Percentiles rank a stretch among this genome's conserved stretches.
phyloP scores from a whole-genome alignment of 2,329 filamentous ascomycete species.

The Capronia epimyces region DNA sequence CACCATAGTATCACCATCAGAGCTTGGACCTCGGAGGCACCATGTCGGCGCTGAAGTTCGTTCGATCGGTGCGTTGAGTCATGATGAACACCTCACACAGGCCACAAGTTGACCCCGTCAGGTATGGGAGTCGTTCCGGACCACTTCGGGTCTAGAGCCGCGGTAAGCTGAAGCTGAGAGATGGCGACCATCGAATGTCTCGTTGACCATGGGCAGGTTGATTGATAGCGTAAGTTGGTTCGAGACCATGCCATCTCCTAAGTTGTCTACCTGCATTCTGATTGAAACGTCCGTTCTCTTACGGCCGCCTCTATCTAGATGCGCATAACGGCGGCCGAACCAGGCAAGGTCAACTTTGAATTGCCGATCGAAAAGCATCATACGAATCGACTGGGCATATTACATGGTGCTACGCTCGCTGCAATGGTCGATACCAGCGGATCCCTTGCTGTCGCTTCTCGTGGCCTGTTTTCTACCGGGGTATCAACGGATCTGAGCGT shows the following conservation, averaged over 20 bases:
- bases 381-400: constrained; percentile 60
- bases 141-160: constrained; percentile 80
- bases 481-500: constrained; percentile 64
- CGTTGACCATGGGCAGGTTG: constrained; percentile 24
- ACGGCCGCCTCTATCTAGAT: constrained; percentile 41
- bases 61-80: constrained; percentile 53
- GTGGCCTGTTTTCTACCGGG: constrained; percentile 60
- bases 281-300: not conserved
- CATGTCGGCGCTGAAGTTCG: constrained; percentile 57
- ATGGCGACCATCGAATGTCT: not conserved
- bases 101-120: constrained; percentile 37
- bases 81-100: not conserved
- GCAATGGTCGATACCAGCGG: constrained; percentile 63
- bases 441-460: constrained; percentile 60
- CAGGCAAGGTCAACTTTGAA: constrained; percentile 60
- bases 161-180: constrained; percentile 51
- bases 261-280: not conserved
- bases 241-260: not conserved
- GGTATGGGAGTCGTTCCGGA: constrained; percentile 81
- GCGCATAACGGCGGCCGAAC: constrained; percentile 54
- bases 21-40: constrained; percentile 11
- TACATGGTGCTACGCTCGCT: constrained; percentile 63
- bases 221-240: constrained; percentile 39
- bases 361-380: constrained; percentile 61
- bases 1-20: too few relatives aligned